Conservation (phyloP, 768 basidiomycete species). For the Austroboletus festivus region DNA sequence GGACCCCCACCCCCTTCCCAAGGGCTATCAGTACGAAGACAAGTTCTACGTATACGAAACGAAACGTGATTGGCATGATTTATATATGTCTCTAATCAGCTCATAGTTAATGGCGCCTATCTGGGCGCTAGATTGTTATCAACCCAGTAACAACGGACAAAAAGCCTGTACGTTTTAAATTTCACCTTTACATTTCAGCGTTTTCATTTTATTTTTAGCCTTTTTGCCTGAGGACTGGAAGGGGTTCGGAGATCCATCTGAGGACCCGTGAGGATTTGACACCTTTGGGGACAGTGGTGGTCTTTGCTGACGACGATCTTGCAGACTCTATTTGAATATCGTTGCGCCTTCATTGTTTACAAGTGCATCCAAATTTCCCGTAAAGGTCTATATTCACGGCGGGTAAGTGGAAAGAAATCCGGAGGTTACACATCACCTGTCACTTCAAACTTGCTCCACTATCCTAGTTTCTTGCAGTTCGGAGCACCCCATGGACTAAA, state of each 20-base stretch:
- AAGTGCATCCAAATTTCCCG: constrained; percentile 49
- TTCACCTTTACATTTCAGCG: too few relatives aligned
- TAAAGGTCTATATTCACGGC: constrained; percentile 74
- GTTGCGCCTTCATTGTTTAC: constrained; percentile 46
- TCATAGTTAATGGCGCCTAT: not conserved
- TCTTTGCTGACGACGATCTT: not conserved
- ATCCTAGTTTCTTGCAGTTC: constrained; percentile 67
- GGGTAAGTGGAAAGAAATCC: constrained; percentile 42
- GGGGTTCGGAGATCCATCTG: constrained; percentile 62
- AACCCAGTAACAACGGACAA: constrained; percentile 64
- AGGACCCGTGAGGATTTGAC: constrained; percentile 51
- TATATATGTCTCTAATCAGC: not conserved
- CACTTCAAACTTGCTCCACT: not conserved
- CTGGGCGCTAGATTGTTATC: constrained; percentile 46
- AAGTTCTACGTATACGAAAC: constrained; percentile 60
- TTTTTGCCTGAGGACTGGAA: constrained; percentile 54
- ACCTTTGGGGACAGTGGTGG: not conserved
- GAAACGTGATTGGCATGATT: constrained; percentile 39
- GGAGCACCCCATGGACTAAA: constrained; percentile 65
- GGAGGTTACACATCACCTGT: too few relatives aligned
- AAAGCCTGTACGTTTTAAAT: constrained; percentile 41
- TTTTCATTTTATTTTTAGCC: too few relatives aligned
- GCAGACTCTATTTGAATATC: constrained; percentile 63
- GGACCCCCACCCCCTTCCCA: constrained; percentile 56
- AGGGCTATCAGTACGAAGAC: constrained; percentile 51